Base-by-base conservation (phyloP, 2,329 filamentous ascomycete genomes). In the Hysterium pulicare region DNA sequence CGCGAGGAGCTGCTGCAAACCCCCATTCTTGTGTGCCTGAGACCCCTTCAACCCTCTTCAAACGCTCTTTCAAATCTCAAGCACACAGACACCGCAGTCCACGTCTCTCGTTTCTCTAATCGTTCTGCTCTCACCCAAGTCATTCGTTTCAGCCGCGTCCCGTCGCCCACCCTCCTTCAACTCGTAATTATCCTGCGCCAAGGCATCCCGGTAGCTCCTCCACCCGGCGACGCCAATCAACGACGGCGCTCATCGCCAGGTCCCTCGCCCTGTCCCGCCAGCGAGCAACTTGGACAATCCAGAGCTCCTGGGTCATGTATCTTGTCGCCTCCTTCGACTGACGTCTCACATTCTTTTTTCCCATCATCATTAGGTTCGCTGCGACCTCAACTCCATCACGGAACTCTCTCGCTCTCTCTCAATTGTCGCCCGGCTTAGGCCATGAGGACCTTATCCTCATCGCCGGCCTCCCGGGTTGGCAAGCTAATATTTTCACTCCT, bases 371-470 rank as follows among this genome's bases (percentile, higher is more conserved):
- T 33, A n/a, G 6, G 22, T 9, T 23, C 17, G n/a, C 19, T 33
- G 15, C 15, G 2, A 2, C 38, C 20, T 22, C 38, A 33, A 23
- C 32, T 16, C 31, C 13, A 10, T 34, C 31, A 33, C 38, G 26
- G 26, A 33, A 31, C 23, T 32, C 38, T 9, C 26, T 39, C 26
- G 16, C 26, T 16, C 38, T 16, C 11, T 10, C 19, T 30, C 31
- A 24, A 34, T 23, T 28, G 32, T 54, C 52, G 50, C 53, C 53
- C 53, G 53, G 40, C 44, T 47, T 40, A 46, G 50, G 52, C 58
- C 54, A 67, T 68, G 65, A 64, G 61, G 59, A 58, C 51, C 13
- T 58, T 62, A 48, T 58, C 62, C 61, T 65, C 64, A 49, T 57
- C 60, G 54, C 55, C 64, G 57, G 61, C 54, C 49, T 62, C 61